Evolutionary conservation across 2,329 filamentous ascomycete species (phyloP), one percentile per base, ranked within the genome.

Genomic region (Talaromyces atroroseus): DNA sequence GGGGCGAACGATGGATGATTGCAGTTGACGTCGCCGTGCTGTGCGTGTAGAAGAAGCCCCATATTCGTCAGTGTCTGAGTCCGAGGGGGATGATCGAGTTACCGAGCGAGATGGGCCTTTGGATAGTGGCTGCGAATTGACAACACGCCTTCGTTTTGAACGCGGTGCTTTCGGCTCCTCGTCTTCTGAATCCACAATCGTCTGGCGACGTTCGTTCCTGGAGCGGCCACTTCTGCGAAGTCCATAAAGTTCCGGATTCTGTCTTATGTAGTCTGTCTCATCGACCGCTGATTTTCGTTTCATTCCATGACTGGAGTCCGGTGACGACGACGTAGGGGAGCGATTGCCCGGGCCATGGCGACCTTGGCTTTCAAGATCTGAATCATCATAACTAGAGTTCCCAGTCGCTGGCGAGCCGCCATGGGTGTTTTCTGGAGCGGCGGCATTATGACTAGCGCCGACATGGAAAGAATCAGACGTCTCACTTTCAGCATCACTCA

Each of bases 221-320:
- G 84, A 83, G 62, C 84, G 82, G 69, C 81, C 92, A 78, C 94
- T 99, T 76, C 94, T 84, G 65, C 94, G 85, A 63, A 99, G 80
- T 49, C 94, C 94, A 77, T 97, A 99, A 8, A 99, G 80, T 74
- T 96, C 91, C 46, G 94, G 94, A 67, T 99, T 95, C 68, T 90
- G 88, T 66, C 87, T 82, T 65, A 97, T 96, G 68, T 86, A 92
- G 48, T 91, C 86, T 58, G 94, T 87, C 65, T 94, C 89, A 52
- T 87, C 85, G 38, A 82, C 73, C 70, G 68, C 80, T 74, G 75
- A 89, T 88, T 74, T 85, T 62, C 91, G 87, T 79, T 96, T 96
- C 59, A 80, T 74, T 50, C 81, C 82, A 68, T 84, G 81, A 61
- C 80, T 81, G 45, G 87, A 89, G 65, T 86, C 83, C 84, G 62